Evolutionary conservation across 768 basidiomycete species (phyloP).

Genomic region (Rhizopogon vinicolor): DNA sequence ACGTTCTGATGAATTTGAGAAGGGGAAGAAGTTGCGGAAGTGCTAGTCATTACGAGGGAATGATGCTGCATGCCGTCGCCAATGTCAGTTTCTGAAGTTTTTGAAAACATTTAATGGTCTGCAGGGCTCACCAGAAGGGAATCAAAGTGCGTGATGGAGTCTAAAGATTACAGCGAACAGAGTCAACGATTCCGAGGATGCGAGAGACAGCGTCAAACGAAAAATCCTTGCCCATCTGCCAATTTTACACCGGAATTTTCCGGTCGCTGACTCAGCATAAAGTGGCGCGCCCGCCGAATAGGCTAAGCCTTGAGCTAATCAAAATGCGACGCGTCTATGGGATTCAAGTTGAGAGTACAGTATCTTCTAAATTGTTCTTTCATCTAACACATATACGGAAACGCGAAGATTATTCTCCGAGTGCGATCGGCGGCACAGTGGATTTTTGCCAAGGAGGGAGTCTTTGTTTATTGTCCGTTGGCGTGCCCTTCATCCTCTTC

Average conservation of each 20-base stretch:
- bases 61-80: slow-evolving; percentile 17
- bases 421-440: too few species aligned
- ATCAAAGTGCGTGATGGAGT: slow-evolving; percentile 34
- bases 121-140: slow-evolving; percentile 18
- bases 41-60: slow-evolving; percentile 30
- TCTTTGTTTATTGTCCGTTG: too few species aligned
- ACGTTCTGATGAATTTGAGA: slow-evolving; percentile 55
- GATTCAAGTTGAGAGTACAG: too few species aligned
- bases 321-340: too few species aligned
- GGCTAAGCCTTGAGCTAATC: too few species aligned
- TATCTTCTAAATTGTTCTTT: too few species aligned
- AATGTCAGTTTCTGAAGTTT: background rate
- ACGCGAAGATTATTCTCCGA: too few species aligned
- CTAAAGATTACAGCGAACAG: slow-evolving; percentile 32
- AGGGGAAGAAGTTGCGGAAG: slow-evolving; percentile 31
- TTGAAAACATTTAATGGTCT: background rate
- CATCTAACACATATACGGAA: too few species aligned
- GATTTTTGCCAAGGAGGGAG: too few species aligned
- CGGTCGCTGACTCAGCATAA: slow-evolving; percentile 26
- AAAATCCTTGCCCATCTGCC: slow-evolving; percentile 10
- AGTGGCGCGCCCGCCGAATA: background rate
- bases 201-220: slow-evolving; percentile 19
- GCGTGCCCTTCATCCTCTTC: too few species aligned
- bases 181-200: slow-evolving; percentile 19
- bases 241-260: slow-evolving; percentile 29